Conservation (phyloP, 2,329 filamentous ascomycete species). For the Phoma sp. region DNA sequence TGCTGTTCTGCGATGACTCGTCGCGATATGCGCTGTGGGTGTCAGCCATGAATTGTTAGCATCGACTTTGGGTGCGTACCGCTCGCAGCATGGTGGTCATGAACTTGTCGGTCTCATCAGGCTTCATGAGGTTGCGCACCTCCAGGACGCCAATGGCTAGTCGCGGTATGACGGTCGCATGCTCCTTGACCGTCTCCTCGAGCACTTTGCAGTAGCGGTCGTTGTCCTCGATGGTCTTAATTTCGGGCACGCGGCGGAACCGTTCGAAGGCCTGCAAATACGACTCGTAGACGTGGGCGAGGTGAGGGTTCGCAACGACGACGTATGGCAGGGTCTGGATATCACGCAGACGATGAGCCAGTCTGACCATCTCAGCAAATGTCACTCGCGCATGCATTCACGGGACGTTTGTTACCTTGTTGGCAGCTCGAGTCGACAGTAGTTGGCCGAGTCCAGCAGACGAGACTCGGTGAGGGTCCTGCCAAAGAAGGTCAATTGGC, state of each 20-base stretch:
- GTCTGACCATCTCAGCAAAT: slow-evolving; percentile 56
- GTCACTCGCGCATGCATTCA: not conserved
- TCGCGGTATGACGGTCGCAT: slow-evolving; percentile 91
- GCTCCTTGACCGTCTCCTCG: slow-evolving; percentile 79
- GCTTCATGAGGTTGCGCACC: slow-evolving; percentile 80
- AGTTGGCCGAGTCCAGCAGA: slow-evolving; percentile 93
- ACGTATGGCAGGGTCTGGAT: slow-evolving; percentile 97
- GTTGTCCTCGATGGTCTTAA: slow-evolving; percentile 88
- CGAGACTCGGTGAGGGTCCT: slow-evolving; percentile 89
- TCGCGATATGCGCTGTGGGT: slow-evolving; percentile 79
- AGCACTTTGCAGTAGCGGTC: slow-evolving; percentile 84
- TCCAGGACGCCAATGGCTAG: slow-evolving; percentile 94
- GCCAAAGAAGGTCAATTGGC: slow-evolving; percentile 96
- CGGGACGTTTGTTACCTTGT: slow-evolving; percentile 63
- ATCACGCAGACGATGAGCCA: slow-evolving; percentile 92
- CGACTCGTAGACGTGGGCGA: slow-evolving; percentile 93
- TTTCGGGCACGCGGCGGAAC: slow-evolving; percentile 82
- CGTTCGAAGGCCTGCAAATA: slow-evolving; percentile 97
- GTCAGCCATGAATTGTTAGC: not conserved
- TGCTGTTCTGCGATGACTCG: slow-evolving; percentile 98
- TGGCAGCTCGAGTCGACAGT: slow-evolving; percentile 92
- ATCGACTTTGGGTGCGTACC: slow-evolving; percentile 57
- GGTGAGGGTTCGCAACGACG: slow-evolving; percentile 92
- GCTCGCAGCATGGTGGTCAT: slow-evolving; percentile 94
- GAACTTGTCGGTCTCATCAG: slow-evolving; percentile 84